Evolutionary conservation across 2,329 filamentous ascomycete genomes (phyloP).

Genomic region (Clarireedia homoeocarpa): DNA sequence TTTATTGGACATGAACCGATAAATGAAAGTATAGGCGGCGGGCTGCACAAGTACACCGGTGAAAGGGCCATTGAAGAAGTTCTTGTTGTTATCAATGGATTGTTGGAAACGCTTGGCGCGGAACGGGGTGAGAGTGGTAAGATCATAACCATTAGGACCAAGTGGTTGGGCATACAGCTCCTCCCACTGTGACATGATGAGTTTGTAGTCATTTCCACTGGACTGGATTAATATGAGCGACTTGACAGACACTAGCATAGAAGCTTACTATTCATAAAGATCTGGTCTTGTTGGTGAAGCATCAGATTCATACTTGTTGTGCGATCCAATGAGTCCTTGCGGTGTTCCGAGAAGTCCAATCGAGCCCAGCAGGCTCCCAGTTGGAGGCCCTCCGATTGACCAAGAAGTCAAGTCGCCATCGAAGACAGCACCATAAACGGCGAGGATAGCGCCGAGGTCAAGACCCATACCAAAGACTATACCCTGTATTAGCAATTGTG

Average conservation of each 20-base stretch:
- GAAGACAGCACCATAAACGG: conserved; percentile 37
- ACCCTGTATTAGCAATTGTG: neutral
- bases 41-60: conserved; percentile 34
- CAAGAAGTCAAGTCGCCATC: conserved; percentile 43
- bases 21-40: conserved; percentile 26
- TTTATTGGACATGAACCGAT: conserved; percentile 28
- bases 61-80: conserved; percentile 46
- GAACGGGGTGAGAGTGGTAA: conserved; percentile 36
- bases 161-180: conserved; percentile 36
- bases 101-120: conserved; percentile 36
- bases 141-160: conserved; percentile 32
- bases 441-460: conserved; percentile 34
- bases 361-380: conserved; percentile 22
- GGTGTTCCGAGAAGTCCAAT: conserved; percentile 32
- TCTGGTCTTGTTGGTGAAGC: conserved; percentile 45
- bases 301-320: conserved; percentile 49
- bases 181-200: conserved; percentile 45
- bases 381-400: conserved; percentile 42
- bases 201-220: conserved; percentile 40
- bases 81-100: conserved; percentile 34
- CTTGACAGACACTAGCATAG: neutral
- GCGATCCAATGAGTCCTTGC: conserved; percentile 41
- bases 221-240: conserved; percentile 10
- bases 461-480: conserved; percentile 39
- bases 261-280: conserved; percentile 35